These are phyloP conservation scores for Coelastrella sp. DNA, from an alignment of 139 green algal species.

Conservation along the genomic window DNA sequence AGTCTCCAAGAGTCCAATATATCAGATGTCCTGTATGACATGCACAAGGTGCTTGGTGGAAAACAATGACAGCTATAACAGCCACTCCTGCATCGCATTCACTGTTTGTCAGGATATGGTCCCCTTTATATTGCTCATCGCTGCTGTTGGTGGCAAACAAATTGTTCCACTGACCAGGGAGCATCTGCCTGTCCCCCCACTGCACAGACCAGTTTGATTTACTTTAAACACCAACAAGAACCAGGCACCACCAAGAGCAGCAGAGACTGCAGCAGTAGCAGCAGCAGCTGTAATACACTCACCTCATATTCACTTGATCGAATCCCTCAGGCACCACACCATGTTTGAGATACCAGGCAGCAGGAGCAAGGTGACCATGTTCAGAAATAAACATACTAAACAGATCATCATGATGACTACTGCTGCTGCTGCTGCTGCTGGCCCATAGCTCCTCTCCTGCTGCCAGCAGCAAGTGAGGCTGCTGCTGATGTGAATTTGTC, in stretches of 20 bases:
- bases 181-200: too few species aligned
- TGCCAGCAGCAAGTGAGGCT: slow-evolving; percentile 9
- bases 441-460: slow-evolving; percentile 34
- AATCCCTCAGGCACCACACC: neutral
- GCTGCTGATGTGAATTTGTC: slow-evolving; percentile 13
- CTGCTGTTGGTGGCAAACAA: too few species aligned
- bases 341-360: slow-evolving; percentile 30
- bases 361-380: slow-evolving; percentile 18
- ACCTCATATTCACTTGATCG: slow-evolving; percentile 26
- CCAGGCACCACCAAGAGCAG: neutral
- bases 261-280: neutral
- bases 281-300: neutral
- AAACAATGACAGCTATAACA: too few species aligned
- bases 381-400: neutral
- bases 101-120: too few species aligned
- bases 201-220: neutral
- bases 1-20: slow-evolving; percentile 25
- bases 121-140: too few species aligned
- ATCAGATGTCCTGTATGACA: slow-evolving; percentile 22
- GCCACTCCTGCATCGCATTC: neutral
- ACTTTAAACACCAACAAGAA: neutral
- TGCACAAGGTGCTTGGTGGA: too few species aligned
- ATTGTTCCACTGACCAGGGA: too few species aligned
- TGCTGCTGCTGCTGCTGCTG: slow-evolving; percentile 27
- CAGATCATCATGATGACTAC: neutral